Percentiles rank a stretch among this genome's conserved stretches.
phyloP scores from a whole-genome alignment of 371 early-diverging fungal genomes.

The Dinochytrium kinnereticum region DNA sequence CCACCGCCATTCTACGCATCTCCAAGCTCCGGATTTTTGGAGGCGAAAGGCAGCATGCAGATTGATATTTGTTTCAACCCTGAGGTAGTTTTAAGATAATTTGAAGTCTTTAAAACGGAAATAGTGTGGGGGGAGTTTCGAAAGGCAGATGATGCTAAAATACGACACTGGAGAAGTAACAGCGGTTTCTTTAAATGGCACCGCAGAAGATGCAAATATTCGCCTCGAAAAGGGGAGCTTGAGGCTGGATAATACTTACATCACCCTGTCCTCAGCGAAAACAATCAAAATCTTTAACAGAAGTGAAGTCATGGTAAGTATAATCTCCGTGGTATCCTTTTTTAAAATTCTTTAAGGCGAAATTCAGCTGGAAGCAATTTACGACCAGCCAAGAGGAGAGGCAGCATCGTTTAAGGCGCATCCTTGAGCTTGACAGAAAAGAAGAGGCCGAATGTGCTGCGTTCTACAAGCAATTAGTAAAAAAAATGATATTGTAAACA shows the following conservation, averaged over 20 bases:
- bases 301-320: constrained; percentile 52
- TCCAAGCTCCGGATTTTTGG: constrained; percentile 44
- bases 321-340: neutral
- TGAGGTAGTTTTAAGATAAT: constrained; percentile 29
- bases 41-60: constrained; percentile 47
- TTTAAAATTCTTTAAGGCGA: constrained; percentile 33
- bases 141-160: constrained; percentile 34
- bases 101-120: neutral
- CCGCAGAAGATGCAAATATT: constrained; percentile 53
- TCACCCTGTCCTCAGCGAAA: constrained; percentile 47
- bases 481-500: neutral
- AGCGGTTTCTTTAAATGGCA: constrained; percentile 37
- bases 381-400: constrained; percentile 49
- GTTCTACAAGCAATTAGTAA: constrained; percentile 29
- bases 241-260: constrained; percentile 54
- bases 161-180: constrained; percentile 56
- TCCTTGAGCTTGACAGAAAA: constrained; percentile 31
- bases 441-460: constrained; percentile 37
- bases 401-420: constrained; percentile 27
- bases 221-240: constrained; percentile 51
- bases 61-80: constrained; percentile 47
- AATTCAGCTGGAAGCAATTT: constrained; percentile 56
- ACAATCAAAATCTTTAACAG: constrained; percentile 47
- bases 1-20: constrained; percentile 42
- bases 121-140: constrained; percentile 49